Evolutionary conservation across 768 basidiomycete genomes (phyloP).

Genomic region (Termitomyces sp.): DNA sequence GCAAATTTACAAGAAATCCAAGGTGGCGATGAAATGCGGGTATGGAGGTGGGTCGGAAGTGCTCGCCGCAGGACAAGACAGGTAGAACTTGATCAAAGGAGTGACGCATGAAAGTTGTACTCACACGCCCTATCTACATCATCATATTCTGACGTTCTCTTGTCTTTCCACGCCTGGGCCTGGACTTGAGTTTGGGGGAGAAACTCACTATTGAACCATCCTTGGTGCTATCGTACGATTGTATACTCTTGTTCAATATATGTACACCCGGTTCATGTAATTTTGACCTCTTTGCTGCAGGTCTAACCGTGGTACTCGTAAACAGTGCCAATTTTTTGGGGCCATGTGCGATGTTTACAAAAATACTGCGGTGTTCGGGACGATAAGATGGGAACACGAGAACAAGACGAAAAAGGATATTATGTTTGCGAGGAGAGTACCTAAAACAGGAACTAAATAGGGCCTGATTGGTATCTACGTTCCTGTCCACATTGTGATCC

Average conservation of each 20-base stretch:
- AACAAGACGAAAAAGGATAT: conserved; percentile 35
- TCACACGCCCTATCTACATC: background rate
- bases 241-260: background rate
- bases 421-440: conserved; percentile 31
- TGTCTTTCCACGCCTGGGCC: no score
- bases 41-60: conserved; percentile 88
- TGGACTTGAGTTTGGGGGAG: no score
- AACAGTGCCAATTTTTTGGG: background rate
- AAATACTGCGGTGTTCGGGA: background rate
- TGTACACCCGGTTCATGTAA: no score
- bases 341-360: background rate
- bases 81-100: conserved; percentile 7
- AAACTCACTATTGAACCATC: no score
- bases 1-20: conserved; percentile 79
- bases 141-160: background rate
- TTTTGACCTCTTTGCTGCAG: no score
- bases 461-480: conserved; percentile 3
- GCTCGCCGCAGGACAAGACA: conserved; percentile 27
- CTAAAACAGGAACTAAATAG: background rate
- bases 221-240: background rate
- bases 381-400: conserved; percentile 10
- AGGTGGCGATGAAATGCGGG: conserved; percentile 85
- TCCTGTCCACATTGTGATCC: conserved; percentile 6
- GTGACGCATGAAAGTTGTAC: background rate
- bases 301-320: no score